phyloP scores from a whole-genome alignment of 768 basidiomycete genomes.

The Leccinum rimulosum region DNA sequence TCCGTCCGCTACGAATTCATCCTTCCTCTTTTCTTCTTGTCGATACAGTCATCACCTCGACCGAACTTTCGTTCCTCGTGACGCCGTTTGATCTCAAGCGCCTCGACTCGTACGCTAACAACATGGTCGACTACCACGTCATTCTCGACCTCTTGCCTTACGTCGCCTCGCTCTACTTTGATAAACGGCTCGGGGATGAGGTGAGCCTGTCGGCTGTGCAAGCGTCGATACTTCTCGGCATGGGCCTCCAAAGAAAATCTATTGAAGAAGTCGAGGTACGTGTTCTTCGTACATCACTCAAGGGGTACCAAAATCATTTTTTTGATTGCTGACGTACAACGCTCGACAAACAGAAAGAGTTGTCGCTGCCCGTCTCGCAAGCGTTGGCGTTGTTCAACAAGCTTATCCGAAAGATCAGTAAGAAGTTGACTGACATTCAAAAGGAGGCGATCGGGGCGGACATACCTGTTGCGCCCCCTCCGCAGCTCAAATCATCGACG shows the following conservation, averaged over 20 bases:
- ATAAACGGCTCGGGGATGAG: constrained; percentile 62
- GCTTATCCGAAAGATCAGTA: constrained; percentile 80
- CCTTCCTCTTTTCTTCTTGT: not conserved
- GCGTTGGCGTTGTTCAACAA: constrained; percentile 89
- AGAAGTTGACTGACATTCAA: constrained; percentile 71
- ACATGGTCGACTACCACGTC: constrained; percentile 95
- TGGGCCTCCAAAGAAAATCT: constrained; percentile 86
- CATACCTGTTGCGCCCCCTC: constrained; percentile 44
- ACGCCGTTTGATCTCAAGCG: constrained; percentile 96
- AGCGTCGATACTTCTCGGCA: constrained; percentile 83
- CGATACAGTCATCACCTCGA: constrained; percentile 15
- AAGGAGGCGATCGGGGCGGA: constrained; percentile 71
- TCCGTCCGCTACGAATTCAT: not conserved
- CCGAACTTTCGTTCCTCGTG: constrained; percentile 61
- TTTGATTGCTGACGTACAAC: constrained; percentile 6
- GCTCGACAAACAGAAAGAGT: constrained; percentile 53
- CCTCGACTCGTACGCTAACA: constrained; percentile 92
- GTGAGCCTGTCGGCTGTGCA: constrained; percentile 82
- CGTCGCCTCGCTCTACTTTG: constrained; percentile 82
- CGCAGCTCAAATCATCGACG: constrained; percentile 10
- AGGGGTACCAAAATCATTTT: not conserved
- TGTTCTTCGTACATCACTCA: not conserved
- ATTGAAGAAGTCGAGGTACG: constrained; percentile 87
- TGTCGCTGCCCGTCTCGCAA: constrained; percentile 83
- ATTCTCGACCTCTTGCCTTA: constrained; percentile 88